Base-by-base conservation (phyloP, 768 basidiomycete species). In the Gloeopeniophorella convolvens region DNA sequence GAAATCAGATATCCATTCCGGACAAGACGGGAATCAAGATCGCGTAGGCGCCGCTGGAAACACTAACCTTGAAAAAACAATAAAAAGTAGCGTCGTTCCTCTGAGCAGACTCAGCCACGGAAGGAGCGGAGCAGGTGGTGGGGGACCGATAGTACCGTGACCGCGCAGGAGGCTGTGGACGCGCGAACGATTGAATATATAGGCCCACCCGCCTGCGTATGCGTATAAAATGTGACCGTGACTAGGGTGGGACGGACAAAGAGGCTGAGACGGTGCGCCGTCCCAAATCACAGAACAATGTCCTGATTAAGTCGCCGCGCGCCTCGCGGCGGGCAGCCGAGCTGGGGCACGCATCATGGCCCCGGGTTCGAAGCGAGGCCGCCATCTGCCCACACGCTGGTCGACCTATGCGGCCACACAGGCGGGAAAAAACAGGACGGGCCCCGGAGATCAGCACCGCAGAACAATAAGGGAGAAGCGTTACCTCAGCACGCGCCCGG, bases 381-480 rank as follows among this genome's bases (percentile, higher is more conserved):
- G n/a, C n/a, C 3, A 28, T 42, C 15, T 34, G 26, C 4, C 24
- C 27, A 9, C 33, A 31, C 10, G 12, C 30, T 20, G 20, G 37
- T n/a, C 20, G 27, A 31, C 41, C 41, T 26, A 40, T 42, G 41
- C 12, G 31, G 16, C 12, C 18, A 18, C 20, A 15, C 28, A n/a
- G 18, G 27, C 33, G 51, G 28, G 30, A 53, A 43, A 47, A 21
- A 12, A 16, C 23, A 30, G 24, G 20, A 15, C 16, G 16, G 13
- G 15, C 27, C 41, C 42, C 51, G 27, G 26, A 46, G n/a, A 32
- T 36, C 40, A 27, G 43, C 32, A 56, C 21, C 28, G 45, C 10
- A 55, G 28, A 46, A 56, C 54, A 56, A 56, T 56, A 56, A 56
- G 50, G 33, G 28, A 47, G 54, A 47, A 53, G 54, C 4, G 35